Base-by-base conservation (phyloP, 2,329 filamentous ascomycete genomes). In the Berkeleyomyces rouxiae region DNA sequence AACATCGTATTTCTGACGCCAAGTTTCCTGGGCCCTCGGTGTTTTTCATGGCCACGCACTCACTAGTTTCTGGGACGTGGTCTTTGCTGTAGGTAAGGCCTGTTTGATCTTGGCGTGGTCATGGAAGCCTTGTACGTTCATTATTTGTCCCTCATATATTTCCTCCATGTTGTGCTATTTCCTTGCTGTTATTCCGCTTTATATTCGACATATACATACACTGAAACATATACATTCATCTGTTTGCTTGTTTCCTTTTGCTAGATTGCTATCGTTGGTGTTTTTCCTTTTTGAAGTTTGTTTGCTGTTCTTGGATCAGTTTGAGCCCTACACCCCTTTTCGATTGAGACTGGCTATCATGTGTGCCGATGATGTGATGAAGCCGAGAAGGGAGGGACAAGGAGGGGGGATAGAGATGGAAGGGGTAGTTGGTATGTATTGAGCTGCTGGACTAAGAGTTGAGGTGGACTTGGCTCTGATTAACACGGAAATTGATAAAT, bases 221-320 rank as follows among this genome's bases (percentile, higher is more conserved):
- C 43, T 3, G 43, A n/a, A 46, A 46, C 43, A 46, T 46, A 46
- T 46, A n/a, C 3, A 31, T 49, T 47, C 23, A 7, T 59, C 16
- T 46, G 16, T 58, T 31, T 31, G 16, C 7, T 42, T 23, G 10
- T 40, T 9, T 39, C 13, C 57, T 13, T 11, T 7, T 44, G 7
- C 10, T 47, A 46, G 43, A 31, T 39, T 59, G 57, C 23, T 37
- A 59, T 59, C 23, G 23, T 60, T 49, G 13, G 42, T 16, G 7
- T 53, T 51, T 53, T 53, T 53, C 10, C 36, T 36, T 42, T 53
- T 61, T 61, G 55, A 47, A 40, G 60, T 33, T 43, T 47, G 43
- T 44, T 44, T 4, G 10, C 55, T 13, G n/a, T 53, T 53, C 36
- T 6, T 57, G 51, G 33, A 37, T 37, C 31, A 11, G 10, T 43